phyloP scores from a whole-genome alignment of 331 rosid species.

The Acacia pycnantha region DNA sequence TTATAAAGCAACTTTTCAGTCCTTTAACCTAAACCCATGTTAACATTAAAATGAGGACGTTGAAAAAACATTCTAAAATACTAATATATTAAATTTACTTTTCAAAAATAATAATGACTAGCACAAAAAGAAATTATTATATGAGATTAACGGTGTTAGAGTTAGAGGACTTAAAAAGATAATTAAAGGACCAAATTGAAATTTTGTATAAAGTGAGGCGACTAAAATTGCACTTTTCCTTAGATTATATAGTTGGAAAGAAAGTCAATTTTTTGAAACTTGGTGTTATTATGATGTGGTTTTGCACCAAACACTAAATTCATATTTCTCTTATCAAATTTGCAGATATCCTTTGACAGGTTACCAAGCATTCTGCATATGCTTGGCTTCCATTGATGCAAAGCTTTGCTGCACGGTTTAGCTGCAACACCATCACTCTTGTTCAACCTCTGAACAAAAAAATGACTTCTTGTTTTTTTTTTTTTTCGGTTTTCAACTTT shows the following conservation, averaged over 20 bases:
- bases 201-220: too few relatives aligned
- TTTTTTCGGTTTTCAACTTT: neutral
- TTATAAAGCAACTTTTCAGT: neutral
- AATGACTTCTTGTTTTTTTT: too few relatives aligned
- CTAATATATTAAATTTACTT: too few relatives aligned
- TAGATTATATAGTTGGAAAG: neutral
- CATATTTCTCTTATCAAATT: slow-evolving; percentile 14
- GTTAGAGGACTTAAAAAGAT: too few relatives aligned
- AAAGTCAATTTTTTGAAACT: neutral
- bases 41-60: too few relatives aligned
- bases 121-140: too few relatives aligned
- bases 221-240: too few relatives aligned
- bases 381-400: slow-evolving; percentile 84
- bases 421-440: neutral
- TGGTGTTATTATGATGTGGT: neutral
- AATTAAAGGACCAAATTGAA: too few relatives aligned
- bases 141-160: too few relatives aligned
- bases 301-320: neutral
- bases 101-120: too few relatives aligned
- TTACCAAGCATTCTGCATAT: slow-evolving; percentile 90
- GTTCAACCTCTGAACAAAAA: slow-evolving; percentile 29
- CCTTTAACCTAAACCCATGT: neutral
- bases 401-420: slow-evolving; percentile 82
- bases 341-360: slow-evolving; percentile 94
- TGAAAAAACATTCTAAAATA: neutral